These are phyloP conservation scores for Helminthosporium solani DNA, from an alignment of 2,329 filamentous ascomycete species.

Conservation along the genomic window DNA sequence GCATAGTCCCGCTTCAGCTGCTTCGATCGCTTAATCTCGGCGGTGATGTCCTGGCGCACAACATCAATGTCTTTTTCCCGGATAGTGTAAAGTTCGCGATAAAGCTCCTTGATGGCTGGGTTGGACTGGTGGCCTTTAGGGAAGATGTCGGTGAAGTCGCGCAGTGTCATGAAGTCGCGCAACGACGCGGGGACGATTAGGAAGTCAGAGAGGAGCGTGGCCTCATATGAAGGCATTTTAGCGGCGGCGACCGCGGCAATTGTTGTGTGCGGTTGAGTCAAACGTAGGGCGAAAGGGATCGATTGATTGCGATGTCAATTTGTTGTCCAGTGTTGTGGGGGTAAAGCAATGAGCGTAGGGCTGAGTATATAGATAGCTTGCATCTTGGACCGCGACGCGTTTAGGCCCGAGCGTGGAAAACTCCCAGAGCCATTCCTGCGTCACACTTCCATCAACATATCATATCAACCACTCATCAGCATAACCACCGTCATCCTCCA, in stretches of 20 bases:
- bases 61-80: constrained; percentile 67
- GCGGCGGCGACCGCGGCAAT: too few species aligned
- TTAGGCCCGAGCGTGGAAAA: constrained; percentile 12
- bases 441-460: constrained; percentile 1
- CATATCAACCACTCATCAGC: constrained; percentile 6
- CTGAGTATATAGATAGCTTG: not conserved
- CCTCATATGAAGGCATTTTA: constrained; percentile 71
- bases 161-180: constrained; percentile 69
- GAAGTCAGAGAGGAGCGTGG: constrained; percentile 73
- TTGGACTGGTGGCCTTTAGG: constrained; percentile 66
- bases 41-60: constrained; percentile 64
- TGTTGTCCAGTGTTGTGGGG: constrained; percentile 18
- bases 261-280: not conserved
- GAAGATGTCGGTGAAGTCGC: constrained; percentile 75
- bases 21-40: constrained; percentile 64
- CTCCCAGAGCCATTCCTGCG: constrained; percentile 2
- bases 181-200: constrained; percentile 74
- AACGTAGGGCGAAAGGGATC: not conserved
- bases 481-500: not conserved
- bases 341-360: not conserved
- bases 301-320: not conserved
- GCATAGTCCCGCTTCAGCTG: constrained; percentile 60
- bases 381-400: constrained; percentile 10
- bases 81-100: constrained; percentile 76
- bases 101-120: constrained; percentile 68